Evolutionary conservation across 2,329 filamentous ascomycete species (phyloP).

Genomic region (Arthrobotrys conoides): DNA sequence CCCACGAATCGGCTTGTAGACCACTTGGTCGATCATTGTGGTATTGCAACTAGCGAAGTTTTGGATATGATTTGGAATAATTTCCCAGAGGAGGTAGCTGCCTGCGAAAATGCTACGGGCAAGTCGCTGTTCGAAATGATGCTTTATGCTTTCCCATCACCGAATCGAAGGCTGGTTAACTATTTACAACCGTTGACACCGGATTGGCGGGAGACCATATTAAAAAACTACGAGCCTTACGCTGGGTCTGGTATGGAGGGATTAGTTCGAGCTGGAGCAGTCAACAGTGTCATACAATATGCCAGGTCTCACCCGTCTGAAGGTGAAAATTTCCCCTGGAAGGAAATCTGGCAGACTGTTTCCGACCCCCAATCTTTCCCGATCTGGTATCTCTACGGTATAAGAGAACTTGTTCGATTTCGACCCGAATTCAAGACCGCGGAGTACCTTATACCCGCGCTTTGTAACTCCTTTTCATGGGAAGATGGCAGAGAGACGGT

Average conservation of each 20-base stretch:
- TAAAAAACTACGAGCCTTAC: conserved; percentile 24
- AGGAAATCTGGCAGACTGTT: conserved; percentile 31
- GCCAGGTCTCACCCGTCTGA: neutral
- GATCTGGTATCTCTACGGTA: neutral
- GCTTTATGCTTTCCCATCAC: neutral
- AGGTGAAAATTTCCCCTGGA: conserved; percentile 21
- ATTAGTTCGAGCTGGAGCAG: neutral
- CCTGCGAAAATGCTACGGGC: neutral
- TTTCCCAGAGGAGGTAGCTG: conserved; percentile 10
- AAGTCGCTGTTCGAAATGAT: neutral
- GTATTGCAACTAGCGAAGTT: neutral
- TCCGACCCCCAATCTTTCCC: neutral
- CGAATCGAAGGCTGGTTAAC: neutral
- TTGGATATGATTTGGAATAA: neutral
- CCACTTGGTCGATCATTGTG: conserved; percentile 15
- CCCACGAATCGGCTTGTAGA: neutral
- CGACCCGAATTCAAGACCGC: conserved; percentile 25
- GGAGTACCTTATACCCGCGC: conserved; percentile 4
- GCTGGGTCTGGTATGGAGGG: conserved; percentile 1
- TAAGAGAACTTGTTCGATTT: neutral
- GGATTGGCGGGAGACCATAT: conserved; percentile 6
- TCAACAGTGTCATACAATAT: conserved; percentile 7
- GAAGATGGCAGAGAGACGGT: neutral
- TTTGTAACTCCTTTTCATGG: neutral
- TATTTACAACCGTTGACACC: neutral